Base-by-base conservation (phyloP, 1,284 basidiomycete species). In the Cystobasidium pallidum region DNA sequence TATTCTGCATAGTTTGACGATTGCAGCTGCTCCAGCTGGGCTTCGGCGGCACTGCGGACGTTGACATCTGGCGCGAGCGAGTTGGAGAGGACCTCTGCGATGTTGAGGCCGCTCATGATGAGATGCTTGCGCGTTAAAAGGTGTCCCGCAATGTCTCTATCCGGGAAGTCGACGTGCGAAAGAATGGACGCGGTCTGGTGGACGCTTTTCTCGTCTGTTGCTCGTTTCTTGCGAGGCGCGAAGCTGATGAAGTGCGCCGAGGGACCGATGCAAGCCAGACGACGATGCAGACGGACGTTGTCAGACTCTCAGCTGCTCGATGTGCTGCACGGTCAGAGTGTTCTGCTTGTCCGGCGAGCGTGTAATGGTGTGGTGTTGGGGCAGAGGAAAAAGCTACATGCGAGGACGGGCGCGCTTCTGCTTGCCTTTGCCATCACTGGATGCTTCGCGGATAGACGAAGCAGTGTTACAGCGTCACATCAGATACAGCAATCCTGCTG, bases 1-100 rank as follows among this genome's bases (percentile, higher is more conserved):
- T 96, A 97, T 77, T 88, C 88, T 74, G 90, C 91, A 80, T 91
- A 94, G 86, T 92, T 92, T 79, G 91, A 89, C 81, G 87, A 84
- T 64, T 91, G 86, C 47, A 91, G 90, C 76, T 84, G 86, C 83
- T 94, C 91, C 74, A 96, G 88, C 83, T 94, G 89, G 81, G 88
- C 85, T 17, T 91, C 91, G 57, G 94, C 94, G 85, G 87, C 86
- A 80, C 91, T 88, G 86, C 94, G 92, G 84, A 89, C 90, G 81
- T 84, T 86, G 75, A 89, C 86, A 84, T 93, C 90, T 73, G 91
- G 84, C 73, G 91, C 93, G 80, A 96, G 88, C 78, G 92, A 90
- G 85, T 93, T 92, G 79, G 88, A 87, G 80, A 95, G 88, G 75
- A 94, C 88, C 82, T 91, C 88, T 75, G 88, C 52, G 32, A 74